A percentile compares a stretch with the other conserved stretches of the same genome.
phyloP scores from a whole-genome alignment of 257 asterid species.

The Solanum verrucosum region DNA sequence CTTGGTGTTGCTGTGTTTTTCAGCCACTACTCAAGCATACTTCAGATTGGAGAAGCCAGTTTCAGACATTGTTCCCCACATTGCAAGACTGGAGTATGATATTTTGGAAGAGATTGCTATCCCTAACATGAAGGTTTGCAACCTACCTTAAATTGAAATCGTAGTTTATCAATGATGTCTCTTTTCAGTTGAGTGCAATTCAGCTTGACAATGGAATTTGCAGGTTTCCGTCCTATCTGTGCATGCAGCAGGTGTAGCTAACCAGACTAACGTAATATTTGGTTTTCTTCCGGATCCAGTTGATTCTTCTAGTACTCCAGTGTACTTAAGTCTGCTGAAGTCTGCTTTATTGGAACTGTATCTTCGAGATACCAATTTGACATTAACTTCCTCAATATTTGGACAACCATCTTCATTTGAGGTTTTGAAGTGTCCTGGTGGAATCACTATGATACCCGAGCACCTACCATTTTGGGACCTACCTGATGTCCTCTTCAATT shows the following conservation, averaged over 20 bases:
- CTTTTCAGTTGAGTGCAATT: background rate
- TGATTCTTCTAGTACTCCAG: slow-evolving; percentile 34
- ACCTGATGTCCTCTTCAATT: slow-evolving; percentile 45
- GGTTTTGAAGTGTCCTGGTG: slow-evolving; percentile 69
- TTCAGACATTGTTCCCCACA: slow-evolving; percentile 50
- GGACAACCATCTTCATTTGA: slow-evolving; percentile 67
- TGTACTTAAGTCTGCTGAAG: slow-evolving; percentile 41
- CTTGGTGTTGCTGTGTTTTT: slow-evolving; percentile 2
- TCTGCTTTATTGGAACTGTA: slow-evolving; percentile 52
- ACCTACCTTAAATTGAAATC: background rate
- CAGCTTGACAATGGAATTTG: background rate
- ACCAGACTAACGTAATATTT: slow-evolving; percentile 57
- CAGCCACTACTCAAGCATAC: slow-evolving; percentile 75
- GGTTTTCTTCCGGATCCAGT: slow-evolving; percentile 63
- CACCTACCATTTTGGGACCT: slow-evolving; percentile 11
- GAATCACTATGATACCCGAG: slow-evolving; percentile 61
- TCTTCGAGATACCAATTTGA: slow-evolving; percentile 53
- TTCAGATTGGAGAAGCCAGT: slow-evolving; percentile 62
- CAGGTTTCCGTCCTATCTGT: slow-evolving; percentile 73
- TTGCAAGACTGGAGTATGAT: slow-evolving; percentile 63
- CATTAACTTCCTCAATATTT: slow-evolving; percentile 51
- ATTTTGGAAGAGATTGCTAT: slow-evolving; percentile 61
- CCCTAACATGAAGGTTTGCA: slow-evolving; percentile 61
- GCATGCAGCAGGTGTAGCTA: slow-evolving; percentile 43
- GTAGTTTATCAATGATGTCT: background rate